Percentiles rank a stretch among this genome's conserved stretches.
Conservation (phyloP, 768 basidiomycete species). For the Tulasnella sp. region DNA sequence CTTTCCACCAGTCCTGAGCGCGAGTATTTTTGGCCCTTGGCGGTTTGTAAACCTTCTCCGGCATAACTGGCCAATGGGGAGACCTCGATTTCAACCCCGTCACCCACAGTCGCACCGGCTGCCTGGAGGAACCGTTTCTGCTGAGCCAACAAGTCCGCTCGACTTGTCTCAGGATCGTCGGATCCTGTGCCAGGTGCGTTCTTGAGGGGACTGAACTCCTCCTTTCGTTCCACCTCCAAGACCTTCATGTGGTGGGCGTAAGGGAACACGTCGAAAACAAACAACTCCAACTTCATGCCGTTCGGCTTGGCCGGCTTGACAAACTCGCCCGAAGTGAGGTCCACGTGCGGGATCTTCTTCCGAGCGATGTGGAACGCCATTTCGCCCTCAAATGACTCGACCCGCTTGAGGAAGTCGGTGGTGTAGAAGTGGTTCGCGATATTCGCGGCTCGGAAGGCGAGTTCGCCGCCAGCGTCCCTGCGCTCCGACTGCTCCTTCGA, state of each 20-base stretch:
- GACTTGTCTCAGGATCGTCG: conserved; percentile 89
- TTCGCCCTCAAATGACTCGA: conserved; percentile 79
- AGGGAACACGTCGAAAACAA: conserved; percentile 99
- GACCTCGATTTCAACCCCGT: conserved; percentile 85
- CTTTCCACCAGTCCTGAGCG: conserved; percentile 71
- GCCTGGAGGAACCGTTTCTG: conserved; percentile 80
- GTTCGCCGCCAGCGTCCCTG: conserved; percentile 66
- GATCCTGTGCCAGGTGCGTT: conserved; percentile 92
- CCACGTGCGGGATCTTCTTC: conserved; percentile 92
- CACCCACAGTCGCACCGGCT: conserved; percentile 73
- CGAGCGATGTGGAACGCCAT: conserved; percentile 98
- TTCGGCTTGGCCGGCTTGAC: conserved; percentile 90
- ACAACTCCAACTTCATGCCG: conserved; percentile 98
- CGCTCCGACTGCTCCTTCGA: conserved; percentile 82
- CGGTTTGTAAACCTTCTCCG: conserved; percentile 83
- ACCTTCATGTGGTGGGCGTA: conserved; percentile 82
- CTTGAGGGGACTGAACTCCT: conserved; percentile 97
- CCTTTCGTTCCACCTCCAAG: conserved; percentile 81
- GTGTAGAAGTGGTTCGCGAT: conserved; percentile 99
- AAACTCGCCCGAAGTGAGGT: conserved; percentile 59
- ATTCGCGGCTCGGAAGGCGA: conserved; percentile 92
- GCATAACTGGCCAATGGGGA: conserved; percentile 87
- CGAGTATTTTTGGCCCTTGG: conserved; percentile 76
- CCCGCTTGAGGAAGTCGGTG: conserved; percentile 73
- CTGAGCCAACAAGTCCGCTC: conserved; percentile 85